Evolutionary conservation across 495 filamentous ascomycete species (phyloP), one percentile per base, ranked within the genome.

Genomic region (Thermothielavioides terrestris): DNA sequence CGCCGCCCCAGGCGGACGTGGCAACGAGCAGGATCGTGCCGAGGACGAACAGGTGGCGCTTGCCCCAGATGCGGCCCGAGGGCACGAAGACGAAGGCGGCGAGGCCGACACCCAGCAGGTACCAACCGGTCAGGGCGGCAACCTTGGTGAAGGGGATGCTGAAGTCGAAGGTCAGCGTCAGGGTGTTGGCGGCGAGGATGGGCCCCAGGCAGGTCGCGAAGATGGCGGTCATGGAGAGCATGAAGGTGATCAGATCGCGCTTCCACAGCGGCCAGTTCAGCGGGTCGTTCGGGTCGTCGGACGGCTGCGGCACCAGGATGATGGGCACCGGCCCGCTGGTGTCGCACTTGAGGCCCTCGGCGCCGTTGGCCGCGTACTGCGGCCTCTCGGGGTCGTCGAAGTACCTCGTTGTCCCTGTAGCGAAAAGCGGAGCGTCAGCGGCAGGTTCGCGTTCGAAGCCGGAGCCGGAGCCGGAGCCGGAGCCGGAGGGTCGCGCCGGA

Each of bases 1-100:
- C 79, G n/a, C 89, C 90, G 21, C 78, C 88, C 90, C 90, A 96
- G 2, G 77, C 76, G 49, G 79, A 79, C 38, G 84, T 85, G 21
- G 75, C 62, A 22, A 91, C 75, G 55, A 94, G 72, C 52, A 94
- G 71, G 15, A 88, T 35, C 18, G 84, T 83, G 1, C 86, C 90
- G n/a, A 89, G 58, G 20, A 96, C 57, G 65, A 91, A 96, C 5
- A 86, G 64, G 72, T 96, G 90, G 15, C 90, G 76, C 64, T 94
- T 95, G 23, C 90, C 90, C 85, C 86, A 95, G 54, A 95, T 80
- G 43, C 89, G 77, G n/a, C 88, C 87, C 1, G 84, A 85, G 0
- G 90, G 85, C 7, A 96, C 89, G 59, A 89, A 86, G 21, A 95
- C 65, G 56, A 91, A 78, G 8, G 85, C 88, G 6, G 86, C 83